Conservation (phyloP, 2,329 filamentous ascomycete species). For the Macroventuria anomochaeta region DNA sequence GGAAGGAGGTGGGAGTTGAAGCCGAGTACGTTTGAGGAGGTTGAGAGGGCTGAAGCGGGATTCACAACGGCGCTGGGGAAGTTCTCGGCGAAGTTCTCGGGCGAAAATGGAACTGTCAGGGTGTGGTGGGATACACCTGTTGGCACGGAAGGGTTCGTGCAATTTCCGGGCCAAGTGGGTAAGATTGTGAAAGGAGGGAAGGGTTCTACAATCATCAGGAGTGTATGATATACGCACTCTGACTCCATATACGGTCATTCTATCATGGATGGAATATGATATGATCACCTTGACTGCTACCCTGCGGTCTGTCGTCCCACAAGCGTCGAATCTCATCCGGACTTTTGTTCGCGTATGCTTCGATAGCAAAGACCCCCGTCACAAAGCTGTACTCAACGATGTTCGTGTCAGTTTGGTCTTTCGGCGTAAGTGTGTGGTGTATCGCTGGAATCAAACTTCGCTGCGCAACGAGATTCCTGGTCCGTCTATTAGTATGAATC, state of each 20-base stretch:
- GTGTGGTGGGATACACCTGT: conserved; percentile 3
- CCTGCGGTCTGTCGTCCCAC: conserved; percentile 1
- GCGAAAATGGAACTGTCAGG: not conserved
- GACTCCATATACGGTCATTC: too few species aligned
- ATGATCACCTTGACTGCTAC: not conserved
- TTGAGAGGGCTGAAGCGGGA: conserved; percentile 1
- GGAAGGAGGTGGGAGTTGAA: conserved; percentile 54
- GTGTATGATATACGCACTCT: too few species aligned
- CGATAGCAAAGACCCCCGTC: conserved; percentile 5
- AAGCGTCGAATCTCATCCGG: not conserved
- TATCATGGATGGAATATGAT: not conserved
- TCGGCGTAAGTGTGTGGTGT: not conserved
- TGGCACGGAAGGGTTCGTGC: conserved; percentile 3
- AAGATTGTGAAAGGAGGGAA: not conserved
- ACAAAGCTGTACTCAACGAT: not conserved
- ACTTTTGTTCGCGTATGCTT: not conserved
- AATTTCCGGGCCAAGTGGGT: not conserved
- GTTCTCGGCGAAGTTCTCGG: not conserved
- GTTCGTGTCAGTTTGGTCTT: not conserved
- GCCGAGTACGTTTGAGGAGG: conserved; percentile 32
- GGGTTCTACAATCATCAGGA: not conserved
- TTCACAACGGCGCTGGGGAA: conserved; percentile 2
- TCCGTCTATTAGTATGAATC: not conserved
- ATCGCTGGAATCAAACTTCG: conserved; percentile 21
- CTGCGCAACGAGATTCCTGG: conserved; percentile 22